Evolutionary conservation across 2,329 filamentous ascomycete species (phyloP).

Genomic region (Calonectria montana): DNA sequence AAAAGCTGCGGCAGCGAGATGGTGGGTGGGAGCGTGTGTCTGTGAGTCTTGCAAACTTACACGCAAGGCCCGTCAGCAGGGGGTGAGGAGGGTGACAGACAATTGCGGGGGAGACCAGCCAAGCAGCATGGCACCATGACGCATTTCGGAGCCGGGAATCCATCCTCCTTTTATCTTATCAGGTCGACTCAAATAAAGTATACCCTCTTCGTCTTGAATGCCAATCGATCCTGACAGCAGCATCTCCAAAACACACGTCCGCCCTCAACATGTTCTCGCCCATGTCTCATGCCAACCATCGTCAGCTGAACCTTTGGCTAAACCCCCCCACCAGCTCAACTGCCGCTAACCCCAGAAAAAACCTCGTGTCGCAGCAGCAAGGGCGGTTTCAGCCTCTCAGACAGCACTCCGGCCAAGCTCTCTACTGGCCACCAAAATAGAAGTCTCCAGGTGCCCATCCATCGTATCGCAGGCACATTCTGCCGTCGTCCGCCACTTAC

Average conservation of each 20-base stretch:
- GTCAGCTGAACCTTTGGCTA: background rate
- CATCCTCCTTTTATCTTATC: background rate
- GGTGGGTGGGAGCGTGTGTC: background rate
- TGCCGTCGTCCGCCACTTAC: background rate
- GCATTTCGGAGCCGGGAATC: background rate
- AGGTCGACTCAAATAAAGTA: too few species aligned
- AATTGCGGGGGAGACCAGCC: slow-evolving; percentile 16
- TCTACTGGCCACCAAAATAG: slow-evolving; percentile 17
- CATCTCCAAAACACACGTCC: background rate
- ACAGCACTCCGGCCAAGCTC: background rate
- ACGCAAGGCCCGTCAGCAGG: background rate
- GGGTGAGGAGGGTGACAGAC: background rate
- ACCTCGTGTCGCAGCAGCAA: slow-evolving; percentile 14
- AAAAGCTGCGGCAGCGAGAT: background rate
- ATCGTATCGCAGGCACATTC: slow-evolving; percentile 17
- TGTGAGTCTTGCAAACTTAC: background rate
- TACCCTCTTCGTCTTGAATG: too few species aligned
- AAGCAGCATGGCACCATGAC: background rate
- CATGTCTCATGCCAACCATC: background rate
- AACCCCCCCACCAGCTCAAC: background rate
- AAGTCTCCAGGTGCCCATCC: background rate
- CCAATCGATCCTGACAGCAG: background rate
- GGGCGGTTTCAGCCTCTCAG: slow-evolving; percentile 14
- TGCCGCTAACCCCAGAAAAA: background rate
- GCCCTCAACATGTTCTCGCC: background rate